Base-by-base conservation (phyloP, 805 yeast genomes). In the Lipomyces lipofer region DNA sequence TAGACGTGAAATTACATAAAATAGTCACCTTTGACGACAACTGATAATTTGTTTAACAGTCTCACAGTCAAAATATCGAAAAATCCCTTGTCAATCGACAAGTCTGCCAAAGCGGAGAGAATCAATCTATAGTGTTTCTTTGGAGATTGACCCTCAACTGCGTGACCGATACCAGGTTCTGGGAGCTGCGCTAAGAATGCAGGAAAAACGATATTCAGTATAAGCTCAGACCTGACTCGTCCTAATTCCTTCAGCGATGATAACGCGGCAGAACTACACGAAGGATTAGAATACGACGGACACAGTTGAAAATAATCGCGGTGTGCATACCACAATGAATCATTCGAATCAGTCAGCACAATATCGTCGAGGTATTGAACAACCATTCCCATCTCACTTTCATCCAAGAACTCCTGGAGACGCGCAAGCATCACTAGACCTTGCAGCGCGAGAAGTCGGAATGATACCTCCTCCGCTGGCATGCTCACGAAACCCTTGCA, bases 401-500 rank as follows among this genome's bases (percentile, higher is more conserved):
- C 59, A 13, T 69, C 68, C 45, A 89, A 69, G 59, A 80, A 83
- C 1, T 70, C 71, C 1, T 71, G 68, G 60, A 86, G 71, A 28
- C 74, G 71, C 7, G 83, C 72, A 40, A 88, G 64, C 47, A 81
- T 80, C 0, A 82, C 75, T 47, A 89, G 75, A 43, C 86, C 87
- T 50, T 80, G 80, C 27, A 86, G 73, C 1, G 94, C 80, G 38
- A 85, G 71, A 25, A 85, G 76, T 63, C 89, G 77, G 52, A 89
- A 74, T 1, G 90, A 80, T 9, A 83, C 83, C 63, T 88, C 96
- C 28, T 80, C 71, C 30, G 76, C 77, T 0, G 95, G 82, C 0
- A 87, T 77, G 0, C 85, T 78, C 66, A 85, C 79, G 46, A 91
- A 73, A 4, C 88, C 77, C 64, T 81, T 84, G n/a, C 90, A 82